Evolutionary conservation across 2,329 filamentous ascomycete genomes (phyloP).

Genomic region (Alternaria angustiovoidea): DNA sequence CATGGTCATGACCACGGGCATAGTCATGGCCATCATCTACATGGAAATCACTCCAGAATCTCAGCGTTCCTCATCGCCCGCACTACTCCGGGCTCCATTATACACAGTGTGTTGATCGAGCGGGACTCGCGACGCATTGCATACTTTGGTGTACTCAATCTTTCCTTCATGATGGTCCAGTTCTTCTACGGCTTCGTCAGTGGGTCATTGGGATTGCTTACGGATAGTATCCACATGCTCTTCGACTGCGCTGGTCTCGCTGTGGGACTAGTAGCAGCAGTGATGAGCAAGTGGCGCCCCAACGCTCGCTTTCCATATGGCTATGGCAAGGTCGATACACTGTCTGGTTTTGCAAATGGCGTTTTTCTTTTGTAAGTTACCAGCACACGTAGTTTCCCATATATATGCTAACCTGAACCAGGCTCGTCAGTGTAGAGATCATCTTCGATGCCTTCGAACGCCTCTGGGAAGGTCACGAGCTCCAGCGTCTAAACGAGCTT

Average conservation of each 20-base stretch:
- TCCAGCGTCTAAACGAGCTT: conserved; percentile 84
- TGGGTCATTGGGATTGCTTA: conserved; percentile 91
- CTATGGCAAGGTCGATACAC: conserved; percentile 94
- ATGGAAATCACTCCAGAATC: conserved; percentile 68
- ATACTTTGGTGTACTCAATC: conserved; percentile 95
- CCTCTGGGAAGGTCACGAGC: conserved; percentile 81
- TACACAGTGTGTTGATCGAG: conserved; percentile 87
- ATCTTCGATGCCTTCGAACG: conserved; percentile 93
- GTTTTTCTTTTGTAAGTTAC: conserved; percentile 84
- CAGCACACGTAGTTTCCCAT: neutral
- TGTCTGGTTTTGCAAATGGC: conserved; percentile 96
- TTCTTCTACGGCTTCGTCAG: conserved; percentile 93
- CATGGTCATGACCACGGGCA: conserved; percentile 31
- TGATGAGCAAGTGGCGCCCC: conserved; percentile 96
- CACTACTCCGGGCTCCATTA: conserved; percentile 75
- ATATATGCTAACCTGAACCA: conserved; percentile 46
- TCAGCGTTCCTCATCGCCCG: conserved; percentile 76
- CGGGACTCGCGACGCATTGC: conserved; percentile 95
- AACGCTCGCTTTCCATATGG: conserved; percentile 91
- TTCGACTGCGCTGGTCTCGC: conserved; percentile 94
- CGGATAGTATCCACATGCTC: conserved; percentile 99
- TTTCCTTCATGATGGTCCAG: conserved; percentile 93
- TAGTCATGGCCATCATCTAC: conserved; percentile 46
- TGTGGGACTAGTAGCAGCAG: conserved; percentile 88
- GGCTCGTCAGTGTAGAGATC: conserved; percentile 93